These are phyloP conservation scores for Verbena officinalis DNA, from an alignment of 257 asterid genomes.

Conservation along the genomic window DNA sequence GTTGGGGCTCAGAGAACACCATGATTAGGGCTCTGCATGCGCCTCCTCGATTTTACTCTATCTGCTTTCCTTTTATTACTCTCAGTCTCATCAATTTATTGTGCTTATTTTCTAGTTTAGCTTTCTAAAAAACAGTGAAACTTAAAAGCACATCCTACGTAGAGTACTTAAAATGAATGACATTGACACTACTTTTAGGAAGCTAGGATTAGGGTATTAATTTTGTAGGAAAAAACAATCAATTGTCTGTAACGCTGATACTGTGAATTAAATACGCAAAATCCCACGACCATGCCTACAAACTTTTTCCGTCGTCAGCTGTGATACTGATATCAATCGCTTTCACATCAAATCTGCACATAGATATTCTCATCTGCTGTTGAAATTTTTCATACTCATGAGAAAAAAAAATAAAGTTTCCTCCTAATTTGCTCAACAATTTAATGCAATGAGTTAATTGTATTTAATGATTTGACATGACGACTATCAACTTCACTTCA, in stretches of 20 bases:
- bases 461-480: too few species aligned
- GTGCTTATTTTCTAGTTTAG: background rate
- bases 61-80: slow-evolving; percentile 12
- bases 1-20: slow-evolving; percentile 57
- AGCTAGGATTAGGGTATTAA: background rate
- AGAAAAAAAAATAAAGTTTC: background rate
- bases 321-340: background rate
- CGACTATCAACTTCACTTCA: too few species aligned
- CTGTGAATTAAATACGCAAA: slow-evolving; percentile 3
- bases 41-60: slow-evolving; percentile 63
- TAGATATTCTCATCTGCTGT: too few species aligned
- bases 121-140: too few species aligned
- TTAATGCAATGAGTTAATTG: background rate
- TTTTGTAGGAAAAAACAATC: background rate
- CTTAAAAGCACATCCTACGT: too few species aligned
- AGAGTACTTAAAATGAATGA: too few species aligned
- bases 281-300: background rate
- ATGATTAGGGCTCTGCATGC: slow-evolving; percentile 79
- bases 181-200: too few species aligned
- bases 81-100: slow-evolving; percentile 27
- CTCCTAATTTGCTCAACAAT: background rate
- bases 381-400: background rate
- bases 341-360: background rate
- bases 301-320: background rate
- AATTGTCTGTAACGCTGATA: too few species aligned